Percentiles rank a stretch among this genome's conserved stretches.
Conservation (phyloP, 2,329 filamentous ascomycete species). For the Pezicula neosporulosa region DNA sequence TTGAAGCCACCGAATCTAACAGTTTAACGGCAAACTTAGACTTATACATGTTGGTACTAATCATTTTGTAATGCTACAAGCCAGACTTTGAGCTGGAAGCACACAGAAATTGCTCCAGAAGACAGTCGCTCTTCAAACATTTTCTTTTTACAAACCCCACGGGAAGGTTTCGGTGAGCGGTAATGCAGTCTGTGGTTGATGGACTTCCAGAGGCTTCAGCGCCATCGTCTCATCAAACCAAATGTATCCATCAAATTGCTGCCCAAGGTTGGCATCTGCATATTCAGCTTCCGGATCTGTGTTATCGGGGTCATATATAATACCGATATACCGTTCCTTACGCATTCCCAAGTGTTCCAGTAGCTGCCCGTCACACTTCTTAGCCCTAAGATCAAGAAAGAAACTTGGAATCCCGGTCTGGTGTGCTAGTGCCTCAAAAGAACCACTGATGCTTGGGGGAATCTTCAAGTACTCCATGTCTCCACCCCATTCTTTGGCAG, state of each 20-base stretch:
- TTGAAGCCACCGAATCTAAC: no score
- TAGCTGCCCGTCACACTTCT: constrained; percentile 26
- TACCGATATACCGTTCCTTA: no score
- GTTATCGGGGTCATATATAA: no score
- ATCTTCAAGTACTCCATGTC: constrained; percentile 48
- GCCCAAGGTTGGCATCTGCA: neutral
- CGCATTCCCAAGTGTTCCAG: no score
- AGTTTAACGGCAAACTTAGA: no score
- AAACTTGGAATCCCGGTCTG: constrained; percentile 41
- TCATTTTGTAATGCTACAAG: no score
- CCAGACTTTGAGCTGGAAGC: no score
- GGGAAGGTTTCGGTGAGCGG: constrained; percentile 4
- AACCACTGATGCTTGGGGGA: constrained; percentile 39
- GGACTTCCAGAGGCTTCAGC: constrained; percentile 4
- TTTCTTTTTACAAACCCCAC: constrained; percentile 1
- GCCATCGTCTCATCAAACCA: constrained; percentile 5
- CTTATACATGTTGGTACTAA: no score
- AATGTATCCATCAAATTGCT: constrained; percentile 6
- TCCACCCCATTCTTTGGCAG: constrained; percentile 46
- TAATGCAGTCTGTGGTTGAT: constrained; percentile 2
- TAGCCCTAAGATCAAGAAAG: constrained; percentile 40
- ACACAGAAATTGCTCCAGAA: no score
- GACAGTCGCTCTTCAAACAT: no score
- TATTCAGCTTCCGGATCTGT: constrained; percentile 2
- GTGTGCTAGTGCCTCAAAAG: constrained; percentile 47